Base-by-base conservation (phyloP, 2,329 filamentous ascomycete species). In the Aureobasidium pullulans region DNA sequence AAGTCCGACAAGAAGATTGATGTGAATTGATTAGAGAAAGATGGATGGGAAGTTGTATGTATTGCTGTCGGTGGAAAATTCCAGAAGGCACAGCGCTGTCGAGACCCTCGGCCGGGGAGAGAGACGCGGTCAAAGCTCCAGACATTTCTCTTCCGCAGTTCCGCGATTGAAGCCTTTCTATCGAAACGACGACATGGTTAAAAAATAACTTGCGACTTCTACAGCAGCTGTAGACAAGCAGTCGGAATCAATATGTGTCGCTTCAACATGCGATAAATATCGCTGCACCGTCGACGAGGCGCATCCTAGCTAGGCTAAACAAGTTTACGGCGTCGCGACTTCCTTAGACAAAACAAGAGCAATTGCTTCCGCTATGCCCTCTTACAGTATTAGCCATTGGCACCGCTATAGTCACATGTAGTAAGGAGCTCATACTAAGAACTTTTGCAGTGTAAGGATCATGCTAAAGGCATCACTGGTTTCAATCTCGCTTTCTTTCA, bases 331-430 rank as follows among this genome's bases (percentile, higher is more conserved):
- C n/a, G 16, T 34, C 15, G 50, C 34, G 32, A 49, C 54, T 4
- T 10, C 34, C 49, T 31, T 37, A 31, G 52, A 57, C 32, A 50
- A 47, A 58, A 48, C 42, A 59, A 65, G 43, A 65, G 64, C 4
- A 74, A 74, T 59, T 74, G 74, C 64, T 79, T 77, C 67, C 79
- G 76, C 62, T 69, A 69, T 37, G 76, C 74, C 15, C 71, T 77
- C 66, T 80, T 72, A 23, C 19, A 23, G 19, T 23, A 63, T 70
- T 78, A 7, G 72, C 80, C 15, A 83, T 86, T 67, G 83, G 83
- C 6, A 84, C 80, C 1, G 79, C 76, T 23, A 67, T 86, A 28
- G 67, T 86, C 60, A 81, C 82, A 2, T 77, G 78, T 42, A 80
- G 76, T 60, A 77, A 75, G 19, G 76, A 81, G 63, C 73, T 81